Percentiles rank a stretch among this genome's conserved stretches.
Evolutionary conservation across 2,329 filamentous ascomycete species (phyloP).

Genomic region (Microthyrium microscopicum): DNA sequence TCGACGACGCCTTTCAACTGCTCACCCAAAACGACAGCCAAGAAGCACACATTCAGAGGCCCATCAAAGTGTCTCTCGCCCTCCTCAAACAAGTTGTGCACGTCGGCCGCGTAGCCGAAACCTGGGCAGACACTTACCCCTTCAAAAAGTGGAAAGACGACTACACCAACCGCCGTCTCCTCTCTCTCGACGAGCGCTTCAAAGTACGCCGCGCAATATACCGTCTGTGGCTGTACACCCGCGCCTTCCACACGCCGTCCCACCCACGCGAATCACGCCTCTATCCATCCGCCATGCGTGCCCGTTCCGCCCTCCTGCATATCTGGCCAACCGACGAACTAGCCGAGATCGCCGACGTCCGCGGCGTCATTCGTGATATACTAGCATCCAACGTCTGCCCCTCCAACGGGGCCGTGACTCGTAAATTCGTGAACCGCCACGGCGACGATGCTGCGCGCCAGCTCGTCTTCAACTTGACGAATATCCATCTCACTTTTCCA

Average conservation of each 20-base stretch:
- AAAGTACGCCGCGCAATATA: constrained; percentile 40
- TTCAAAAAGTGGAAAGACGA: constrained; percentile 46
- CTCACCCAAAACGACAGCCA: constrained; percentile 44
- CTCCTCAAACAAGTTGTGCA: constrained; percentile 38
- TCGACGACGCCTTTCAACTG: constrained; percentile 41
- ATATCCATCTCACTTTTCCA: constrained; percentile 34
- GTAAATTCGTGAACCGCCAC: constrained; percentile 40
- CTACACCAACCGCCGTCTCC: constrained; percentile 36
- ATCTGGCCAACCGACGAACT: constrained; percentile 40
- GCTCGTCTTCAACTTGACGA: constrained; percentile 32
- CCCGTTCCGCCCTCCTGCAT: constrained; percentile 39
- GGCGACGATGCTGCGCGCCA: constrained; percentile 32
- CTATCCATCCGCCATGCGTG: constrained; percentile 27
- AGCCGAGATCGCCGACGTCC: constrained; percentile 42
- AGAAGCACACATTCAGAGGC: constrained; percentile 36
- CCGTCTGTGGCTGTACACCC: constrained; percentile 42
- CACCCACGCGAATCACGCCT: constrained; percentile 34
- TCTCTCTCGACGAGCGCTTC: constrained; percentile 33
- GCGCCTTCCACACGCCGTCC: constrained; percentile 38
- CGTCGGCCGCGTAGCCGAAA: constrained; percentile 36
- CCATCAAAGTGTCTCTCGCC: constrained; percentile 35
- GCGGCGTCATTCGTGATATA: constrained; percentile 37
- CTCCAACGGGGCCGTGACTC: constrained; percentile 41
- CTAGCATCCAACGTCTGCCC: constrained; percentile 43
- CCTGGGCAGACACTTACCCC: constrained; percentile 45